Evolutionary conservation across 805 yeast species (phyloP), one percentile per base, ranked within the genome.

Genomic region (Yarrowia sp.): DNA sequence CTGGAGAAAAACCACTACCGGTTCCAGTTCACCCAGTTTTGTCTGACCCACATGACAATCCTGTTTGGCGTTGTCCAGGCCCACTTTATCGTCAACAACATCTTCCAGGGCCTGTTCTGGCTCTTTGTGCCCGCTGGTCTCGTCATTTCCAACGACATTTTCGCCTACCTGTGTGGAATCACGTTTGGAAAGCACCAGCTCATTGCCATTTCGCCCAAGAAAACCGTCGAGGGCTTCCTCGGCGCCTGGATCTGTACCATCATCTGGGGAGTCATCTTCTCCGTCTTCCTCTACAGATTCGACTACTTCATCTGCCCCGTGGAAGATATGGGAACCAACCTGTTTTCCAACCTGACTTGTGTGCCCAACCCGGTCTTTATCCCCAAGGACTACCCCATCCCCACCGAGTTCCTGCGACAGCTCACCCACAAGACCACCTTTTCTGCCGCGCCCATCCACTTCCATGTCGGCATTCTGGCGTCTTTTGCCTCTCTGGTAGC

Each of bases 241-340:
- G 99, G 99, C 62, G 99, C 98, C 15, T 95, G 99, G 99, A 76
- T 91, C 55, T 93, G 95, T 73, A 95, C 99, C 9, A 86, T 90
- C 7, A 67, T 89, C 39, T 86, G 89, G 68, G 90, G 93, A 0
- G 76, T 90, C 32, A 63, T 86, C 7, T 80, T 92, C 63, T 83
- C 96, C 1, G 83, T 83, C 69, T 73, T 87, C 62, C 79, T 92
- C 68, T 79, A 88, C 42, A 82, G 84, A 61, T 86, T 84, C 69
- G 83, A 83, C 71, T 95, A 88, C 76, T 78, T 95, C 80, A 90
- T 89, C 67, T 95, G 99, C 75, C 98, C 98, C 10, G 92, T 92
- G 38, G 80, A 79, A 43, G 82, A 84, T 65, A 67, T 77, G 43
- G 79, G 78, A 22, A 78, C 89, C 65, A 82, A 86, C 69, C 81